A percentile compares a stretch with the other conserved stretches of the same genome.
Conservation (phyloP, 1,139 yeast genomes). For the Kurtzmaniella quercitrusa region DNA sequence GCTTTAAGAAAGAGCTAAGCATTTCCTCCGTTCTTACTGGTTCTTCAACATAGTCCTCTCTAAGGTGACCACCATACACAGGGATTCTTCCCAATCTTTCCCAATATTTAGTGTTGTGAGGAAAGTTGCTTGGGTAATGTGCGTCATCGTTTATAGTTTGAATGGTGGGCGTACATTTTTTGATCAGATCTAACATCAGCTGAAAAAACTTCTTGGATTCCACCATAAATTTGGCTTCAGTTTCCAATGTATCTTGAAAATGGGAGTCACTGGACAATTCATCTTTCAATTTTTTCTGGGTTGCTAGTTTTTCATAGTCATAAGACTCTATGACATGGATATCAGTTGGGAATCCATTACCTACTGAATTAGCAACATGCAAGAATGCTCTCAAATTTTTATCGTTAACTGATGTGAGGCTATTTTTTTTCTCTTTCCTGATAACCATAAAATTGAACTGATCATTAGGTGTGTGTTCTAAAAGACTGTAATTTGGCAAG, state of each 20-base stretch:
- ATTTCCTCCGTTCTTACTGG: constrained; percentile 24
- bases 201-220: constrained; percentile 18
- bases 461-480: background rate
- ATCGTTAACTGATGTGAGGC: background rate
- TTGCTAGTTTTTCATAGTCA: constrained; percentile 15
- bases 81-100: constrained; percentile 22
- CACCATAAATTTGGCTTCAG: constrained; percentile 16
- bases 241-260: constrained; percentile 13
- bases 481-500: background rate
- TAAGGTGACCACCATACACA: constrained; percentile 32
- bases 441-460: background rate
- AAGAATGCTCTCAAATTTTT: background rate
- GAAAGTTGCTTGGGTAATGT: constrained; percentile 23
- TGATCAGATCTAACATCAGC: constrained; percentile 15
- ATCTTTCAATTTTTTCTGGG: background rate
- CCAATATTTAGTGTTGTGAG: constrained; percentile 9
- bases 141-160: constrained; percentile 21
- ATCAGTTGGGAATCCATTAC: constrained; percentile 7
- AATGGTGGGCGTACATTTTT: constrained; percentile 21
- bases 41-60: constrained; percentile 30
- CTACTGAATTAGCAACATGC: background rate
- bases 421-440: background rate
- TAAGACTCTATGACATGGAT: constrained; percentile 17
- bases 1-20: constrained; percentile 19
- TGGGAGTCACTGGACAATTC: constrained; percentile 7